These are phyloP conservation scores for Coniochaeta ligniaria DNA, from an alignment of 2,329 filamentous ascomycete genomes.

Conservation along the genomic window DNA sequence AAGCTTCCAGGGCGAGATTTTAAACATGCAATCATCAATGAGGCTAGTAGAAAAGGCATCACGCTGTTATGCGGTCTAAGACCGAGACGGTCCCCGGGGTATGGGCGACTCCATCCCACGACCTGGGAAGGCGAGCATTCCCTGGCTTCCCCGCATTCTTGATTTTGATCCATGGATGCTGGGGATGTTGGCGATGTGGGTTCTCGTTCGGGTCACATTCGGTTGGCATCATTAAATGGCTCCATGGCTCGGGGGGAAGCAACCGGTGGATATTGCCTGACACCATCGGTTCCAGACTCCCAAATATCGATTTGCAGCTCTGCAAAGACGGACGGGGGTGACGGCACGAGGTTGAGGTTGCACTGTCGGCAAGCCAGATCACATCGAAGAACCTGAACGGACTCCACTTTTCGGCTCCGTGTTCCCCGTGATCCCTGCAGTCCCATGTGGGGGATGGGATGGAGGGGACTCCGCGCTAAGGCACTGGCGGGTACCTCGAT, in stretches of 20 bases:
- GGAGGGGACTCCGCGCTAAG: too few species aligned
- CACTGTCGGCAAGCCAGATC: not conserved
- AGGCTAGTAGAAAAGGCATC: not conserved
- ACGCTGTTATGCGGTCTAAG: not conserved
- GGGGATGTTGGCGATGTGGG: not conserved
- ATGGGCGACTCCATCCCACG: not conserved
- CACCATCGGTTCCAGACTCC: not conserved
- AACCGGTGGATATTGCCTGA: not conserved
- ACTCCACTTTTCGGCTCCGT: slow-evolving; percentile 4
- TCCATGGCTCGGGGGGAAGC: not conserved
- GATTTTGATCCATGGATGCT: not conserved
- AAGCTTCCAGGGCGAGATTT: not conserved
- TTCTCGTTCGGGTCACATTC: not conserved
- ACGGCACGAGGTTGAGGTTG: not conserved
- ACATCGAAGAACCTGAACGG: not conserved
- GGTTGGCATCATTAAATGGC: not conserved
- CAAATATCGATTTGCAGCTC: not conserved
- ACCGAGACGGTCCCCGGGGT: not conserved
- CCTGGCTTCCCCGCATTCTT: not conserved
- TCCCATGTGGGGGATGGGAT: too few species aligned
- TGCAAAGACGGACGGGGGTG: not conserved
- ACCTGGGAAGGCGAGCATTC: not conserved
- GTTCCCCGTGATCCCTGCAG: slow-evolving; percentile 8
- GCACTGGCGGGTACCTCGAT: not conserved
- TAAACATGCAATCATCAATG: not conserved